phyloP scores from a whole-genome alignment of 1,139 yeast genomes.

The Geotrichum australiense region DNA sequence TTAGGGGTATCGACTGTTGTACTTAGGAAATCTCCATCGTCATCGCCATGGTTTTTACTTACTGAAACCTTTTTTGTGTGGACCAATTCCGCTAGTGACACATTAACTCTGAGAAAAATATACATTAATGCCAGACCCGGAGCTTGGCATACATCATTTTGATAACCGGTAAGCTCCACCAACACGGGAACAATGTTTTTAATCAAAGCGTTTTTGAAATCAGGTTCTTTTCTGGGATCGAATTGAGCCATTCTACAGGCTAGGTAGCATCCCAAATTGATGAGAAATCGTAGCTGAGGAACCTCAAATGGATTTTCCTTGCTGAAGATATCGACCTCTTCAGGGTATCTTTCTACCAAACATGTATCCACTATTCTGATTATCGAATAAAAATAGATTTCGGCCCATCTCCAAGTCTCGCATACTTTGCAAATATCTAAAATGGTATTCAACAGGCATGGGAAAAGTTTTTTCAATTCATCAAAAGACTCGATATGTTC shows the following conservation, averaged over 20 bases:
- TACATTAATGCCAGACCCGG: constrained; percentile 18
- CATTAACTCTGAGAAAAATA: constrained; percentile 15
- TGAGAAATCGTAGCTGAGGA: constrained; percentile 11
- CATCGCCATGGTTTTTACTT: background rate
- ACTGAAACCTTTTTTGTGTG: background rate
- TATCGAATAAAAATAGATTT: constrained; percentile 15
- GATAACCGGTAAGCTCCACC: constrained; percentile 11
- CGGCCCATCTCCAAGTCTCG: constrained; percentile 17
- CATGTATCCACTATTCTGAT: constrained; percentile 12
- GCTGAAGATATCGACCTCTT: background rate
- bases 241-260: constrained; percentile 17
- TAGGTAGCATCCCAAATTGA: constrained; percentile 15
- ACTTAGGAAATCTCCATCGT: background rate
- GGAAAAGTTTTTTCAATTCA: constrained; percentile 3
- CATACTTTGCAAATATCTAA: constrained; percentile 14
- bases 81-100: constrained; percentile 11
- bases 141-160: constrained; percentile 16
- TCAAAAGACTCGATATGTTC: constrained; percentile 14
- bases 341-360: background rate
- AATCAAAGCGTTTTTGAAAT: constrained; percentile 6
- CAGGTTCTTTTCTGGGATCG: constrained; percentile 11
- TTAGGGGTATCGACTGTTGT: background rate
- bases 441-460: constrained; percentile 11
- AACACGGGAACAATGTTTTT: constrained; percentile 14
- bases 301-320: constrained; percentile 5